phyloP scores from a whole-genome alignment of 306 rosid species.

The Hippophae rhamnoides region DNA sequence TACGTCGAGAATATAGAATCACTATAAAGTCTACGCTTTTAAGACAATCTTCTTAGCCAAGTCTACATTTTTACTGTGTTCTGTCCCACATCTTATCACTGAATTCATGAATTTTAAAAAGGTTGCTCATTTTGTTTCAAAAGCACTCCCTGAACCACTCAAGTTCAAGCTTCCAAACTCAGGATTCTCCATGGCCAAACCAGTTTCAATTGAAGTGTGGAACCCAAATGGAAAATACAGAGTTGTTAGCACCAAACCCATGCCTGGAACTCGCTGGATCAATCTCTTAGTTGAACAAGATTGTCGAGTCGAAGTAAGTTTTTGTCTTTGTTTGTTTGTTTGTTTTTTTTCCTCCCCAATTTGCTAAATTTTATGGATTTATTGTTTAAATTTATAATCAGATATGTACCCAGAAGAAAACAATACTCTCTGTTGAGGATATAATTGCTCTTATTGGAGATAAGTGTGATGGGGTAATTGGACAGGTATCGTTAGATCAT shows the following conservation, averaged over 20 bases:
- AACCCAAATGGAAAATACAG: slow-evolving; percentile 93
- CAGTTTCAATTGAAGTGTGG: slow-evolving; percentile 83
- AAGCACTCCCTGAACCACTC: neutral
- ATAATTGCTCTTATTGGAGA: slow-evolving; percentile 83
- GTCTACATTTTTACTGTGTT: neutral
- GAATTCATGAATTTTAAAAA: slow-evolving; percentile 12
- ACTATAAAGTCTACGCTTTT: slow-evolving; percentile 7
- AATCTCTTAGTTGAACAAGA: slow-evolving; percentile 85
- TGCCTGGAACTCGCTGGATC: slow-evolving; percentile 99
- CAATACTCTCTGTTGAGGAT: slow-evolving; percentile 87
- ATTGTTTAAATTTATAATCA: slow-evolving; percentile 10
- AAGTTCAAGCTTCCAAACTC: neutral
- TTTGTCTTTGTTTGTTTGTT: neutral
- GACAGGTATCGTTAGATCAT: slow-evolving; percentile 53
- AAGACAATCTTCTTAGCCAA: neutral
- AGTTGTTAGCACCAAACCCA: slow-evolving; percentile 90
- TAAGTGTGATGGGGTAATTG: slow-evolving; percentile 95
- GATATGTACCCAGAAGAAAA: slow-evolving; percentile 93
- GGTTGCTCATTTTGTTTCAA: neutral
- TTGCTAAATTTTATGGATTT: slow-evolving; percentile 5
- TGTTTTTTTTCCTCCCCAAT: neutral
- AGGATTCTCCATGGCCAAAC: slow-evolving; percentile 66
- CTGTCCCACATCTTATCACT: slow-evolving; percentile 18
- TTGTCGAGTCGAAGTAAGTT: slow-evolving; percentile 76
- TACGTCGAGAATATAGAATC: neutral